phyloP scores from a whole-genome alignment of 2,329 filamentous ascomycete genomes.

The Epichloe uncinata region DNA sequence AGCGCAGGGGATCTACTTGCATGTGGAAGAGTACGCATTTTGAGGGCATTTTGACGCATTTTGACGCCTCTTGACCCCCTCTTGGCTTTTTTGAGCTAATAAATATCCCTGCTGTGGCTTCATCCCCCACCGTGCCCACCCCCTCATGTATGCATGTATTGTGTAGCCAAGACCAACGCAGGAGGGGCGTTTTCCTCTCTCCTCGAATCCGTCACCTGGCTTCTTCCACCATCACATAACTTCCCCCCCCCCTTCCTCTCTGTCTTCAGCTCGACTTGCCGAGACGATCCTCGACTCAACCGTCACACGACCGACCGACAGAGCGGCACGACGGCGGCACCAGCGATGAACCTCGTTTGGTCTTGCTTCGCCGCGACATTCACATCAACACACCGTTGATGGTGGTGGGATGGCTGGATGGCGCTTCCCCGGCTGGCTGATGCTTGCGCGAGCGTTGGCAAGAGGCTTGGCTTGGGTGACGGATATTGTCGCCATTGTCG shows the following conservation, averaged over 20 bases:
- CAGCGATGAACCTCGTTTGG: neutral
- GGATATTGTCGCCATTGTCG: constrained; percentile 17
- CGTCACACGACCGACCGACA: no score
- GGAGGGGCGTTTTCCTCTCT: neutral
- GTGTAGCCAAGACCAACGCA: neutral
- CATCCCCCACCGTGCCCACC: no score
- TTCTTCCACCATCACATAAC: neutral
- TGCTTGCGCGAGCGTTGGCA: constrained; percentile 12
- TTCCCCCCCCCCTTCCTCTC: neutral
- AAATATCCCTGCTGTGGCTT: no score
- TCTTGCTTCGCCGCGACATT: neutral
- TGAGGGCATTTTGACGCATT: constrained; percentile 28
- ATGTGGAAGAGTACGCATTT: constrained; percentile 48
- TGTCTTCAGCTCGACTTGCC: neutral
- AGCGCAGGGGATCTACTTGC: constrained; percentile 47
- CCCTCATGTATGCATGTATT: no score
- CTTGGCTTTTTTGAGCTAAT: no score
- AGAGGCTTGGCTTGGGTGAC: constrained; percentile 20
- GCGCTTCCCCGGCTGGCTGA: constrained; percentile 2
- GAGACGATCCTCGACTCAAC: neutral
- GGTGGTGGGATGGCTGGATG: constrained; percentile 1
- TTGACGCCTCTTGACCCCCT: constrained; percentile 29
- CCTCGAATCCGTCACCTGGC: neutral
- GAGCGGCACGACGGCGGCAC: no score
- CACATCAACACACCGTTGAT: neutral